phyloP scores from a whole-genome alignment of 352 stramenopile species.

The Pythium dissimile region DNA sequence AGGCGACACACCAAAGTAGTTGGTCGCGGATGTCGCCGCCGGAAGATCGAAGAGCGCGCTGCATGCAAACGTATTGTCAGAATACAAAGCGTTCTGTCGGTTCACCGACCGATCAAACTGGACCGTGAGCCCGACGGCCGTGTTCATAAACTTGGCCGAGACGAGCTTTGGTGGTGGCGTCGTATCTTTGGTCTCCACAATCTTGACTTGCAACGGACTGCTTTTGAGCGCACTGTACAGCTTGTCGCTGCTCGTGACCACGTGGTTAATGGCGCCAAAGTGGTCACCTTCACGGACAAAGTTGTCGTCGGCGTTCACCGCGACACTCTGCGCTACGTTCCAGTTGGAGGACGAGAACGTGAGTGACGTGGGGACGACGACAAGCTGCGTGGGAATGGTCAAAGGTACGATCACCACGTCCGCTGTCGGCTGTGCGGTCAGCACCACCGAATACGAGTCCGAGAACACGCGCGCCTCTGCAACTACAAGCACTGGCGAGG shows the following conservation, averaged over 20 bases:
- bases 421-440: conserved; percentile 40
- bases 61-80: conserved; percentile 39
- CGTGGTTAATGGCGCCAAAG: conserved; percentile 26
- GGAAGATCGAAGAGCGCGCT: conserved; percentile 57
- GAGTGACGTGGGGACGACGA: conserved; percentile 31
- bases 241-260: conserved; percentile 24
- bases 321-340: conserved; percentile 42
- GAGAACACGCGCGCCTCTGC: conserved; percentile 45
- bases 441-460: conserved; percentile 43
- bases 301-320: conserved; percentile 47
- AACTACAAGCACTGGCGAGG: conserved; percentile 36
- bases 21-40: conserved; percentile 11
- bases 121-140: conserved; percentile 36
- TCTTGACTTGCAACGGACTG: conserved; percentile 33
- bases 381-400: conserved; percentile 34
- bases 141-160: conserved; percentile 50
- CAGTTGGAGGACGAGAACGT: conserved; percentile 41
- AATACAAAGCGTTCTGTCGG: conserved; percentile 21
- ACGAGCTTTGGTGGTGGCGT: conserved; percentile 53
- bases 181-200: conserved; percentile 58
- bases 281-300: conserved; percentile 41
- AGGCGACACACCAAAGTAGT: conserved; percentile 38
- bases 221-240: conserved; percentile 33
- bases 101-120: conserved; percentile 50
- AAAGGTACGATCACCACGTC: conserved; percentile 32